Evolutionary conservation across 1,139 yeast genomes (phyloP).

Genomic region (Pichia sp.): DNA sequence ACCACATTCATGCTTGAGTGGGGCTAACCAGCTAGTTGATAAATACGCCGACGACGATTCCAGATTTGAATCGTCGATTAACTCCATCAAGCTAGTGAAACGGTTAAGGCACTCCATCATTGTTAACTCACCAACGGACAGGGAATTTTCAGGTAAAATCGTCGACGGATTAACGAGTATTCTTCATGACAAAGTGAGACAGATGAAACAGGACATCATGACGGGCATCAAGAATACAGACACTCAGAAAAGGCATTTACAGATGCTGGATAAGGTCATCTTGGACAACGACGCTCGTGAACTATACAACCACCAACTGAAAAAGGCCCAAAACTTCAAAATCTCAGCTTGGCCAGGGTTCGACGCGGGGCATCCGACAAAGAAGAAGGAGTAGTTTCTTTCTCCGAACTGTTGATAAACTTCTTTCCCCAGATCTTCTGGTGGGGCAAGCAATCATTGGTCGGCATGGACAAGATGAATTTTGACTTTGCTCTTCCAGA

Average conservation of each 20-base stretch:
- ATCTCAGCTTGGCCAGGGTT: slow-evolving; percentile 70
- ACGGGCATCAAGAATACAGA: slow-evolving; percentile 22
- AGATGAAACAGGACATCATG: slow-evolving; percentile 26
- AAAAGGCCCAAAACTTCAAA: slow-evolving; percentile 21
- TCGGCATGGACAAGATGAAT: neutral
- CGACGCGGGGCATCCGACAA: slow-evolving; percentile 59
- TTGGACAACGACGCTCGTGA: slow-evolving; percentile 9
- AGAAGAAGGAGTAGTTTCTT: slow-evolving; percentile 3
- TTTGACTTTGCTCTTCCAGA: slow-evolving; percentile 23
- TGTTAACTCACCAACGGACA: slow-evolving; percentile 53
- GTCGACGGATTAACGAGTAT: slow-evolving; percentile 45
- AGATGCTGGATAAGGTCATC: slow-evolving; percentile 4
- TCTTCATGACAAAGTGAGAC: slow-evolving; percentile 39
- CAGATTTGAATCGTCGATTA: slow-evolving; percentile 25
- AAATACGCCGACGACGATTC: slow-evolving; percentile 10
- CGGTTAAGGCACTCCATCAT: slow-evolving; percentile 42
- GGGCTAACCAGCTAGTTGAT: slow-evolving; percentile 11
- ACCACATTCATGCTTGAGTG: slow-evolving; percentile 40
- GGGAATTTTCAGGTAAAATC: slow-evolving; percentile 49
- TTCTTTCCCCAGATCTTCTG: too few relatives aligned
- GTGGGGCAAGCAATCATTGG: too few relatives aligned
- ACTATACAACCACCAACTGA: slow-evolving; percentile 2
- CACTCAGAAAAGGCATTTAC: neutral
- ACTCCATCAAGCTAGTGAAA: slow-evolving; percentile 30
- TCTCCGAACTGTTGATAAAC: too few relatives aligned